Evolutionary conservation across 371 early-diverging fungal species (phyloP).

Genomic region (Lichtheimia ramosa): DNA sequence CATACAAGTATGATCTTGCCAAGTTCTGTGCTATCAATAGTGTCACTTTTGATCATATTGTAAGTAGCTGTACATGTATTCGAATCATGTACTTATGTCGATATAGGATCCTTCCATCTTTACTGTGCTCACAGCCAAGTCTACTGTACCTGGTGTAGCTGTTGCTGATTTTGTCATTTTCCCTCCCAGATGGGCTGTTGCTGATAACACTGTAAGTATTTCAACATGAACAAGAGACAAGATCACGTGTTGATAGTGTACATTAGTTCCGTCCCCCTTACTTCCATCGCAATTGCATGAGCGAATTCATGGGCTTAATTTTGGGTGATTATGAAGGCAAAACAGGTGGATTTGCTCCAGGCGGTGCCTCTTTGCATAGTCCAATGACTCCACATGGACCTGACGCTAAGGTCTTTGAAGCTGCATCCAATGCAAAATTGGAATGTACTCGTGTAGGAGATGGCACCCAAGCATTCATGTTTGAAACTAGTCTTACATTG

Average conservation of each 20-base stretch:
- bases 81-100: background rate
- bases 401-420: constrained; percentile 81
- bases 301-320: constrained; percentile 97
- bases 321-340: constrained; percentile 93
- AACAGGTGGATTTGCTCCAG: constrained; percentile 87
- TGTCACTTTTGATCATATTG: constrained; percentile 89
- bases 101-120: constrained; percentile 90
- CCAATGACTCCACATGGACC: constrained; percentile 96
- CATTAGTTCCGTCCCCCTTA: constrained; percentile 91
- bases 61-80: constrained; percentile 46
- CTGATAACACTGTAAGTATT: constrained; percentile 73
- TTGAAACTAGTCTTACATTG: constrained; percentile 85
- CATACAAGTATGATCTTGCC: constrained; percentile 91
- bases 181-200: constrained; percentile 96
- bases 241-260: background rate
- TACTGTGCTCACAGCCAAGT: constrained; percentile 92
- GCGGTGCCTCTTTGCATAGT: constrained; percentile 88
- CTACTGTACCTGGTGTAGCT: constrained; percentile 85
- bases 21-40: constrained; percentile 87
- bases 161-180: constrained; percentile 96
- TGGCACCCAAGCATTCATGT: constrained; percentile 93
- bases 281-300: constrained; percentile 94
- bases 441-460: constrained; percentile 81
- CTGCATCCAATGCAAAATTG: constrained; percentile 72
- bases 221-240: background rate